These are phyloP conservation scores for Lanmaoa pseudosensibilis DNA, from an alignment of 768 basidiomycete genomes.

Conservation along the genomic window DNA sequence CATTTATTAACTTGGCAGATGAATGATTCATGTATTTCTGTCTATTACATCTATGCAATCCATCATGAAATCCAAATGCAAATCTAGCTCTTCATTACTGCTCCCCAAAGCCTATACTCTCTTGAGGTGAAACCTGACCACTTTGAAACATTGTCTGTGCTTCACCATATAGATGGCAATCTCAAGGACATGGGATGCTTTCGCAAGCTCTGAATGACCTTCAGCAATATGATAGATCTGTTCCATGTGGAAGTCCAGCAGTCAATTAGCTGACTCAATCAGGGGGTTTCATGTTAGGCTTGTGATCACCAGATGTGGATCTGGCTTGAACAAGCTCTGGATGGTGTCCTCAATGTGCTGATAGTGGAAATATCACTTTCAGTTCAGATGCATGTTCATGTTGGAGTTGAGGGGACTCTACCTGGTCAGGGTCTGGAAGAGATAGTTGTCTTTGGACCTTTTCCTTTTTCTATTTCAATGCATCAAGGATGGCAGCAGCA, in stretches of 20 bases:
- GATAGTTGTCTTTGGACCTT: background rate
- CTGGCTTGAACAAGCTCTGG: background rate
- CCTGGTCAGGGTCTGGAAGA: background rate
- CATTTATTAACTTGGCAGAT: too few species aligned
- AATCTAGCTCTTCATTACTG: background rate
- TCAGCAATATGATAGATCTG: background rate
- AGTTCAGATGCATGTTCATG: background rate
- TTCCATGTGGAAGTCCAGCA: conserved; percentile 1
- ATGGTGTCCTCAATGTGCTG: background rate
- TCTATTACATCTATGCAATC: background rate
- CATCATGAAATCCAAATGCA: background rate
- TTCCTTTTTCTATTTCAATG: background rate
- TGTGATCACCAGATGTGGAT: too few species aligned
- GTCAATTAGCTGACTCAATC: too few species aligned
- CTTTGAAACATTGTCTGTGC: background rate
- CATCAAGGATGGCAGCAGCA: background rate
- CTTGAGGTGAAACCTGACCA: background rate
- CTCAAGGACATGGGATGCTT: background rate
- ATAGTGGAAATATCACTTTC: background rate
- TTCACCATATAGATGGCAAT: background rate
- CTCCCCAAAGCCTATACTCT: background rate
- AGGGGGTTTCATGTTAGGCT: too few species aligned
- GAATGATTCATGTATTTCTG: background rate
- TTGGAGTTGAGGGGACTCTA: background rate
- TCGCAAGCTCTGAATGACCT: background rate